Evolutionary conservation across 305 asterid genomes (phyloP).

Genomic region (Salvia sclarea): DNA sequence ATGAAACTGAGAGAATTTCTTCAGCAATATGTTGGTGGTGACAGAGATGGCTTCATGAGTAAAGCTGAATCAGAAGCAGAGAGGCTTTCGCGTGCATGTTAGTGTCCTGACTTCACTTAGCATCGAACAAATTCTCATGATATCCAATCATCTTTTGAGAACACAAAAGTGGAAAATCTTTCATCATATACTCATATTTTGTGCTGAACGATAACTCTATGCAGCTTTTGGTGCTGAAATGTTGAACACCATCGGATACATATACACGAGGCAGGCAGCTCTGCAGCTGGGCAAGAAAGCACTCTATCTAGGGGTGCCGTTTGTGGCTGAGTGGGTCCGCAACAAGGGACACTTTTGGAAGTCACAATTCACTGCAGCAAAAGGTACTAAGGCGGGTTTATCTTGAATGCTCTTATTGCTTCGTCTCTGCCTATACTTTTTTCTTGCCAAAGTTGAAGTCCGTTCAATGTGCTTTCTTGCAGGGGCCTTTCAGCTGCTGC

Average conservation of each 20-base stretch:
- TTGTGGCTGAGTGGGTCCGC: conserved; percentile 85
- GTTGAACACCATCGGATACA: conserved; percentile 73
- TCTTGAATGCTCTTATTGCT: background rate
- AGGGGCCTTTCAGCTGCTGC: conserved; percentile 93
- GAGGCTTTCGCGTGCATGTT: conserved; percentile 74
- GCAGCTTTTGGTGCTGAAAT: conserved; percentile 81
- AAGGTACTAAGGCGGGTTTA: conserved; percentile 39
- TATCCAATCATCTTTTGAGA: background rate
- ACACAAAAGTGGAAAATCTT: no score
- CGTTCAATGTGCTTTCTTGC: conserved; percentile 7
- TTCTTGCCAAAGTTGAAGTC: background rate
- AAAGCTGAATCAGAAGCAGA: conserved; percentile 82
- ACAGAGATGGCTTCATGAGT: conserved; percentile 62
- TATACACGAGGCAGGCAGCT: conserved; percentile 85
- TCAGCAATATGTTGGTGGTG: conserved; percentile 66
- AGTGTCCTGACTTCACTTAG: background rate
- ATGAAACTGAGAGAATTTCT: conserved; percentile 61
- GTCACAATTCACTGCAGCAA: conserved; percentile 82
- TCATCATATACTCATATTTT: background rate
- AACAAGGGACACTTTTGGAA: conserved; percentile 84
- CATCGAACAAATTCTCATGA: background rate
- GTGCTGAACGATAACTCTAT: background rate
- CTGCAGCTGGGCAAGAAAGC: conserved; percentile 79
- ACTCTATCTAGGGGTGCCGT: conserved; percentile 70
- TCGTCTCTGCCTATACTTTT: background rate